Conservation (phyloP, 331 rosid species). For the Rosa hybrid region DNA sequence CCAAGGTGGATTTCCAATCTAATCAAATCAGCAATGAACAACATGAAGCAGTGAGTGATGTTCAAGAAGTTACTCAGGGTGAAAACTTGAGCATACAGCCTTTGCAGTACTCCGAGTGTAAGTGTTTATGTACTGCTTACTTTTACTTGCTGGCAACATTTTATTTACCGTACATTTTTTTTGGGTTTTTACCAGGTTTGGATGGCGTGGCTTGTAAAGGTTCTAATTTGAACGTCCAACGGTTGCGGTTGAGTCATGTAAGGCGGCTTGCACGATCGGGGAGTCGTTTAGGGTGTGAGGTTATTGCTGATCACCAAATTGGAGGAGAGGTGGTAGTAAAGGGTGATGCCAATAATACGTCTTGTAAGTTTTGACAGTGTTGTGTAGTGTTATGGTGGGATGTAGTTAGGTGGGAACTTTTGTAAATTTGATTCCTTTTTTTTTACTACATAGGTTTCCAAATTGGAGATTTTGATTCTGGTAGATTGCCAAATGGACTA, state of each 20-base stretch:
- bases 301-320: constrained; percentile 3
- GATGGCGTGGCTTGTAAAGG: constrained; percentile 24
- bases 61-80: constrained; percentile 4
- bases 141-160: background rate
- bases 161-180: background rate
- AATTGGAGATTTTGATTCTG: constrained; percentile 24
- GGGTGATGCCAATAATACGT: constrained; percentile 12
- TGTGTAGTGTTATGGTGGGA: background rate
- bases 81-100: constrained; percentile 15
- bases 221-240: background rate
- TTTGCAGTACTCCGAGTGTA: constrained; percentile 14
- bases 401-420: background rate
- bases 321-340: constrained; percentile 6
- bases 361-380: constrained; percentile 28
- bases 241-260: constrained; percentile 43
- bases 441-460: constrained; percentile 23
- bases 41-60: background rate
- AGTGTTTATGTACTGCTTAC: background rate
- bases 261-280: constrained; percentile 42
- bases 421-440: background rate
- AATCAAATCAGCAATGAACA: constrained; percentile 22
- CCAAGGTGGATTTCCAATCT: constrained; percentile 1
- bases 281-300: constrained; percentile 21
- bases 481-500: constrained; percentile 28
- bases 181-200: constrained; percentile 22